phyloP scores from a whole-genome alignment of 306 rosid species.

The Sechiopsis laciniata region DNA sequence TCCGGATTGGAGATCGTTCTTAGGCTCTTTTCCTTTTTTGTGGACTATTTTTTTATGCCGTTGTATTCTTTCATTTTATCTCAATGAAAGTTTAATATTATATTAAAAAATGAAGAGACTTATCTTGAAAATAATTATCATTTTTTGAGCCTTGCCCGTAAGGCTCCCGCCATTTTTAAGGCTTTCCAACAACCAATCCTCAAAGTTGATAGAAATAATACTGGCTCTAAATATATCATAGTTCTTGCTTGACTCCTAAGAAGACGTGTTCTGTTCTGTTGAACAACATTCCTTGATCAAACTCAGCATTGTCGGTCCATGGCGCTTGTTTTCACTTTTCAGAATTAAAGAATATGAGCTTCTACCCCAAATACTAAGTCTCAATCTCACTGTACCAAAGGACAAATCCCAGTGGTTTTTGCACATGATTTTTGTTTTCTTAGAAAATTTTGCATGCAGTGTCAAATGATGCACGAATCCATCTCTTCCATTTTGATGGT shows the following conservation, averaged over 20 bases:
- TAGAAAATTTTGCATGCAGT: not conserved
- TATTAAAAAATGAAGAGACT: too few relatives aligned
- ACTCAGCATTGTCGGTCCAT: not conserved
- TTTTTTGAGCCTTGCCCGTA: too few relatives aligned
- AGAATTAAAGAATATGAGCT: not conserved
- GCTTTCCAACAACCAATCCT: too few relatives aligned
- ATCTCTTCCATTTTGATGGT: not conserved
- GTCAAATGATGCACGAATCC: not conserved
- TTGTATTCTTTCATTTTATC: too few relatives aligned
- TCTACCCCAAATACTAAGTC: not conserved
- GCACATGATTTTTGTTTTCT: not conserved
- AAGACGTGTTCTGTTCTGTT: not conserved
- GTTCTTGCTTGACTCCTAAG: not conserved
- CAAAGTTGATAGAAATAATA: not conserved
- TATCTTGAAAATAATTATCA: too few relatives aligned
- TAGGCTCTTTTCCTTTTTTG: too few relatives aligned
- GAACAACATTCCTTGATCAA: not conserved
- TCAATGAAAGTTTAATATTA: too few relatives aligned
- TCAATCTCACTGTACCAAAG: not conserved
- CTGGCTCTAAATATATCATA: not conserved
- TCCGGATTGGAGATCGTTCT: too few relatives aligned
- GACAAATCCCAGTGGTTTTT: not conserved
- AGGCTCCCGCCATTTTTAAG: too few relatives aligned
- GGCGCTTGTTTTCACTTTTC: not conserved
- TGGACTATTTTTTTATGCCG: too few relatives aligned